Conservation (phyloP, 2,329 filamentous ascomycete genomes). For the Aspergillus nomiae region DNA sequence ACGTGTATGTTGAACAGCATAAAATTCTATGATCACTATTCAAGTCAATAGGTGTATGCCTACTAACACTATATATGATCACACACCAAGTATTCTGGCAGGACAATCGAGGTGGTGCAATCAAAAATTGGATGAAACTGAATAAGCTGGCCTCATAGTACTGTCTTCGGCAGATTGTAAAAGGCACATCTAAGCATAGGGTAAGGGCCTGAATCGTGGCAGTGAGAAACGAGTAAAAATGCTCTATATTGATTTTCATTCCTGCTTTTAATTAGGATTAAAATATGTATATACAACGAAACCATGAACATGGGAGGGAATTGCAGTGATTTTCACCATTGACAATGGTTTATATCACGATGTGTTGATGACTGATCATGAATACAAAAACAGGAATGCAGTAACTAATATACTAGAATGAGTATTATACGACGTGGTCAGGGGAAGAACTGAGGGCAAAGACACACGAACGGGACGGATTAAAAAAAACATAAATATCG, state of each 20-base stretch:
- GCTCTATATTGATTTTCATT: background rate
- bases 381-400: conserved; percentile 13
- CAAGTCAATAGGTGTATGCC: background rate
- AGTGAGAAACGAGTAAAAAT: background rate
- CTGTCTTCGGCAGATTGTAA: background rate
- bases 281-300: conserved; percentile 12
- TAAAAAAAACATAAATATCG: conserved; percentile 18
- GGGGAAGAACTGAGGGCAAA: conserved; percentile 1
- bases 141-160: background rate
- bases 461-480: background rate
- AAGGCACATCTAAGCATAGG: background rate
- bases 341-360: background rate
- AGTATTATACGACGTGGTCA: conserved; percentile 15
- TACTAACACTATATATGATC: background rate
- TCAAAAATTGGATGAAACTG: background rate
- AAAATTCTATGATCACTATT: background rate
- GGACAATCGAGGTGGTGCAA: background rate
- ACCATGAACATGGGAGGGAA: background rate
- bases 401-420: conserved; percentile 12
- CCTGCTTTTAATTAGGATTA: background rate
- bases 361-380: conserved; percentile 2
- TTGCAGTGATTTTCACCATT: background rate
- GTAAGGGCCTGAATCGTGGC: background rate
- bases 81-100: background rate
- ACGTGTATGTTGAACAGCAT: background rate